Percentiles rank a stretch among this genome's conserved stretches.
Evolutionary conservation across 2,329 filamentous ascomycete species (phyloP).

Genomic region (Eutypella sp.): DNA sequence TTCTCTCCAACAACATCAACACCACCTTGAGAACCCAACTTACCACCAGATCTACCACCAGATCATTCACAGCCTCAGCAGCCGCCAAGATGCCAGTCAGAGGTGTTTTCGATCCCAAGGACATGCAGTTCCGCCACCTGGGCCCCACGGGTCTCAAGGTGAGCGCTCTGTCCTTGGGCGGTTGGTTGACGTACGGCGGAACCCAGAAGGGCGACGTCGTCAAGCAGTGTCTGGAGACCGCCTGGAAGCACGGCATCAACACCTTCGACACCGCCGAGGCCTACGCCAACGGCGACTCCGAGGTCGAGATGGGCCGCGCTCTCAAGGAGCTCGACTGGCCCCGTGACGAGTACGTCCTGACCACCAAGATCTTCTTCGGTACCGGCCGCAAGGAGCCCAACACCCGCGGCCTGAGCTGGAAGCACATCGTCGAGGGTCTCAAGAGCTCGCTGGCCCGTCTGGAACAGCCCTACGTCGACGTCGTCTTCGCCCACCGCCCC

Average conservation of each 20-base stretch:
- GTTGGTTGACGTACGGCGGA: conserved; percentile 26
- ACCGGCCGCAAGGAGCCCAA: conserved; percentile 55
- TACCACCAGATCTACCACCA: conserved; percentile 11
- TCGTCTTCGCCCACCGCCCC: conserved; percentile 58
- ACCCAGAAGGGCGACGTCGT: conserved; percentile 32
- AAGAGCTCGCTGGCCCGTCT: conserved; percentile 54
- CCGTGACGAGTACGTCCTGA: conserved; percentile 49
- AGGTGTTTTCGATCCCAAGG: conserved; percentile 22
- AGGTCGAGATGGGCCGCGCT: conserved; percentile 47
- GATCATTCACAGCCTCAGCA: neutral
- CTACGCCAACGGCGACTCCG: conserved; percentile 43
- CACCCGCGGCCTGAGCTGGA: conserved; percentile 44
- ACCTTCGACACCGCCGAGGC: conserved; percentile 50
- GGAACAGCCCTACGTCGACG: conserved; percentile 61
- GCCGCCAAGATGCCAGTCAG: conserved; percentile 15
- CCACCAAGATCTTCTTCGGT: conserved; percentile 46
- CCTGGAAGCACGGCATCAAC: conserved; percentile 49
- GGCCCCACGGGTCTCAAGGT: conserved; percentile 39
- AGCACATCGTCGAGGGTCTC: conserved; percentile 52
- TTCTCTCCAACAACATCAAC: conserved; percentile 2
- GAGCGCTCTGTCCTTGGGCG: conserved; percentile 35
- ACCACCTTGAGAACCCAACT: conserved; percentile 5
- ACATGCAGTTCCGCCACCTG: conserved; percentile 39
- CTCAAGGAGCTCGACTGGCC: conserved; percentile 49
- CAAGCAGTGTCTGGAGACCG: conserved; percentile 40